Conservation (phyloP, 2,329 filamentous ascomycete genomes). For the Xylaria sp. region DNA sequence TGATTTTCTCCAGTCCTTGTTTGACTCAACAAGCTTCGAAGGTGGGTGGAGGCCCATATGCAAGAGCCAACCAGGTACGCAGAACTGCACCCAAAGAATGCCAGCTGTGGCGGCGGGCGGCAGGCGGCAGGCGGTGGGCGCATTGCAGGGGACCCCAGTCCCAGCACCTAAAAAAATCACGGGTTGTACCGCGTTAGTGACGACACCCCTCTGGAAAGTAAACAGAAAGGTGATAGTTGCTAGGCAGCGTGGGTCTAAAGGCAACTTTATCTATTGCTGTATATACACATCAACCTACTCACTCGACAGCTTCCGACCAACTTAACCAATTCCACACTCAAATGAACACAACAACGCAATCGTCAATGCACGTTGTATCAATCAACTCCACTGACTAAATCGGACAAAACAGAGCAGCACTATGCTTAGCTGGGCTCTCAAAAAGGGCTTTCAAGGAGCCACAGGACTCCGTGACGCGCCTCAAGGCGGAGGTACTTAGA, state of each 20-base stretch:
- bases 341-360: slow-evolving; percentile 9
- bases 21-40: slow-evolving; percentile 33
- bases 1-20: slow-evolving; percentile 20
- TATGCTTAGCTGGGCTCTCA: slow-evolving; percentile 71
- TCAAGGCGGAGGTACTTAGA: slow-evolving; percentile 42
- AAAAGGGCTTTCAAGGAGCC: slow-evolving; percentile 56
- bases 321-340: neutral
- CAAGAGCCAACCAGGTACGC: slow-evolving; percentile 21
- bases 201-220: slow-evolving; percentile 30
- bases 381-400: neutral
- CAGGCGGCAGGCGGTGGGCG: neutral
- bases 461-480: slow-evolving; percentile 51
- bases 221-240: slow-evolving; percentile 31
- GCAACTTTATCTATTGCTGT: neutral
- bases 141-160: slow-evolving; percentile 1
- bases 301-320: neutral
- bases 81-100: neutral
- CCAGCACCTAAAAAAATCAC: neutral
- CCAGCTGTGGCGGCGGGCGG: slow-evolving; percentile 14
- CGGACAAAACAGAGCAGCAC: slow-evolving; percentile 34
- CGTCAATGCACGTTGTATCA: slow-evolving; percentile 2
- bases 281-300: slow-evolving; percentile 1
- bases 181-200: slow-evolving; percentile 25
- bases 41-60: slow-evolving; percentile 17
- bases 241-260: slow-evolving; percentile 9